A percentile compares a stretch with the other conserved stretches of the same genome.
Evolutionary conservation across 768 basidiomycete genomes (phyloP).

Genomic region (Pleurotus citrinopileatus): DNA sequence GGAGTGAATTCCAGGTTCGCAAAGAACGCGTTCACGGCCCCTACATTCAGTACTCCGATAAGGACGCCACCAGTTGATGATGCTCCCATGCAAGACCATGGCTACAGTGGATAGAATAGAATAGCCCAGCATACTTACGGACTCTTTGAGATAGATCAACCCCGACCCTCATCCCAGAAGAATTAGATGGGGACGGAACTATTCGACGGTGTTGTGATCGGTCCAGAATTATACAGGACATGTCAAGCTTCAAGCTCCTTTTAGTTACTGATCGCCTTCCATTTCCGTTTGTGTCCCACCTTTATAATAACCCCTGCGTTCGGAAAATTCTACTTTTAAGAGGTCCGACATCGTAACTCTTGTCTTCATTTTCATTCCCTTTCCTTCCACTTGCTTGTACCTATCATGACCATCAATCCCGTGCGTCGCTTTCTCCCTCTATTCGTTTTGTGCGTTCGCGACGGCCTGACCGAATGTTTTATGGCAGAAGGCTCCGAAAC

Average conservation of each 20-base stretch:
- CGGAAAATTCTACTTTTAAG: neutral
- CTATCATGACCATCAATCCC: slow-evolving; percentile 6
- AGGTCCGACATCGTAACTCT: slow-evolving; percentile 1
- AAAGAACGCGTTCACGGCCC: neutral
- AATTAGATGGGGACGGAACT: neutral
- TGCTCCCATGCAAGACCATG: too few species aligned
- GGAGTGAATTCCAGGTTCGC: neutral
- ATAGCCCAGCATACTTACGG: too few species aligned
- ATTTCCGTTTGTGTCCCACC: neutral
- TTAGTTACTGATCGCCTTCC: neutral
- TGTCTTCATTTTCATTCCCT: neutral
- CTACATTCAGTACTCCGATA: too few species aligned
- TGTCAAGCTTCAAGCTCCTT: neutral
- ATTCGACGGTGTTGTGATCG: neutral
- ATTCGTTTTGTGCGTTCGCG: neutral
- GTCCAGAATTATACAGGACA: too few species aligned
- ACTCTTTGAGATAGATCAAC: neutral
- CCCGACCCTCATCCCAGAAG: neutral
- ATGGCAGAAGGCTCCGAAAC: slow-evolving; percentile 14
- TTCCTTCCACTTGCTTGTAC: neutral
- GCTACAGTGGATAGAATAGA: too few species aligned
- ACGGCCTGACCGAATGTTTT: neutral
- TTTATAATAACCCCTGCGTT: neutral
- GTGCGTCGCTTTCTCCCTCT: neutral
- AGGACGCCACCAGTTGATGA: too few species aligned